Evolutionary conservation across 2,329 filamentous ascomycete genomes (phyloP), one percentile per base, ranked within the genome.

Genomic region (Aschersonia sp.): DNA sequence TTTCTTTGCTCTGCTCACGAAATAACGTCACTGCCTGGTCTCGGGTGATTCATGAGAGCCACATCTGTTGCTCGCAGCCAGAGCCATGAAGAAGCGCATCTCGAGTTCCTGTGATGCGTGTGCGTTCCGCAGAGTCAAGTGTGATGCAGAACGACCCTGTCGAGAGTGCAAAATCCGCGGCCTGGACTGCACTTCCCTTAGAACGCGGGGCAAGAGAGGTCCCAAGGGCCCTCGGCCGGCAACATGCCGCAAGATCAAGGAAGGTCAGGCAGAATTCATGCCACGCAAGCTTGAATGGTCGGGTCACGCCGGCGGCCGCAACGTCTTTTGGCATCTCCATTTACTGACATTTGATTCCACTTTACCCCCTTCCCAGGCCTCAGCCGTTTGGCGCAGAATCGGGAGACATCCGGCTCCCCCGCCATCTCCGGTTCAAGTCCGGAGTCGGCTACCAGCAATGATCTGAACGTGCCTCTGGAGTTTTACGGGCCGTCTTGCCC

Each of bases 101-200:
- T 47, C 46, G n/a, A 47, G 46, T 33, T 47, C 46, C 40, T 47
- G 46, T 33, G 46, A 44, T 35, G 46, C 46, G 22, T 44, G 46
- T 30, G 42, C 46, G n/a, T 43, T 47, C 41, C 41, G 46, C 42
- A 39, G 42, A 32, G 42, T 47, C 32, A 47, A 47, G n/a, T 47
- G 46, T 44, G 42, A 47, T 30, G 42, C 46, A 10, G 46, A 47
- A 10, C 42, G 46, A 14, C 46, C 42, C 8, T 47, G 46, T 32
- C 46, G 42, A 11, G 46, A 47, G 14, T 44, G 42, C 29, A 42
- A n/a, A 29, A 14, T 43, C 33, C 46, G 40, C 10, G 40, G 46
- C n/a, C 29, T 47, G 12, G 46, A 47, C 9, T 47, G 46, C 40
- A 47, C 46, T 5, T 47, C 46, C 14, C n/a, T 47, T 4, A 35